Evolutionary conservation across 371 early-diverging fungal species (phyloP).

Genomic region (Actinomucor elegans): DNA sequence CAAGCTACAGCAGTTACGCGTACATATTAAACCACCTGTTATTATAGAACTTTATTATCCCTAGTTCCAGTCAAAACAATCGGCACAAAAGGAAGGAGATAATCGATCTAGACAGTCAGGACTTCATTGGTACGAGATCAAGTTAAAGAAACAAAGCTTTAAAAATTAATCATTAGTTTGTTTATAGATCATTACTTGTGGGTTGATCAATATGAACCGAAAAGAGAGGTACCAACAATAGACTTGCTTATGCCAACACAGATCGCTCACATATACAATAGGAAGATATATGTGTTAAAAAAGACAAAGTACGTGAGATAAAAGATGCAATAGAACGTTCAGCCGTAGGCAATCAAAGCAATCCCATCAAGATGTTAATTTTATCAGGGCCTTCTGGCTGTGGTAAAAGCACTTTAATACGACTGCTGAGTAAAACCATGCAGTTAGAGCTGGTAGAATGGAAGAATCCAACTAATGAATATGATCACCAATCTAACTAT

Average conservation of each 20-base stretch:
- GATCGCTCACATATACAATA: neutral
- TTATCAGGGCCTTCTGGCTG: conserved; percentile 38
- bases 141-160: no score
- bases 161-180: no score
- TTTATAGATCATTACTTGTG: conserved; percentile 28
- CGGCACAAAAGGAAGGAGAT: no score
- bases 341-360: neutral
- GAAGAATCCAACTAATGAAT: conserved; percentile 3
- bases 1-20: no score
- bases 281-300: conserved; percentile 18
- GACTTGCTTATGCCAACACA: neutral
- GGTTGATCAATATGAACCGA: conserved; percentile 32
- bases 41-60: neutral
- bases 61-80: neutral
- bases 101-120: no score
- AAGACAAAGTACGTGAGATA: conserved; percentile 19
- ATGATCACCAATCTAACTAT: conserved; percentile 4
- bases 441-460: conserved; percentile 33
- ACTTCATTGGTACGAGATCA: no score
- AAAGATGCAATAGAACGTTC: conserved; percentile 15
- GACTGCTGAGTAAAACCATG: conserved; percentile 19
- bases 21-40: neutral
- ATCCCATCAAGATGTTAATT: conserved; percentile 20
- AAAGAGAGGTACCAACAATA: conserved; percentile 13
- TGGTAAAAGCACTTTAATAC: conserved; percentile 41